Evolutionary conservation across 176 grass and related monocot genomes (phyloP), one percentile per base, ranked within the genome.

Genomic region (Metroxylon sagu): DNA sequence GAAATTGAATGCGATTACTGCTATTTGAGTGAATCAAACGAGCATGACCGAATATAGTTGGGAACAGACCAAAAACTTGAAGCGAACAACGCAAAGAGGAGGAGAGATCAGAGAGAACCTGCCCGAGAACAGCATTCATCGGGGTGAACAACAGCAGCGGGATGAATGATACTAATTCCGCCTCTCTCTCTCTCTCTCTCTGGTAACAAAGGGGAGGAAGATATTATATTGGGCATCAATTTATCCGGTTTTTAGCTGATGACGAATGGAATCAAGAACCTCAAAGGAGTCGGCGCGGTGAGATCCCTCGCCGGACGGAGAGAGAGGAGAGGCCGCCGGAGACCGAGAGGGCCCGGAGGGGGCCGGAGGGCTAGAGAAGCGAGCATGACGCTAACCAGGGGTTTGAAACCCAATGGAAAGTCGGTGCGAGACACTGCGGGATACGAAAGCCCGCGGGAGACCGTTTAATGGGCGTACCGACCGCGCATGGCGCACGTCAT

Each of bases 101-200:
- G 29, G 2, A 1, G 26, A 25, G 27, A 59, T 61, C 62, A 14
- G 21, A 17, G 65, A 39, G 74, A 59, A 91, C 92, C 87, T 88
- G 75, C 10, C 92, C 92, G 62, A 91, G 60, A 25, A 73, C 31
- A 43, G 87, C 92, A 43, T 23, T 23, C 21, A 23, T 80, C 78
- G 4, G 84, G 87, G 66, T 96, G 83, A 35, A 96, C 62, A 50
- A 96, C 35, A 27, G 92, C 80, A 3, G 77, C 18, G 0, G 74
- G 74, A n/a, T 76, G 67, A 8, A 76, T 14, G 15, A 43, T 57
- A 23, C 60, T 10, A 19, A 54, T 1, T 21, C 28, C 18, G n/a
- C 17, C 27, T 54, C 50, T 49, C 21, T 54, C 48, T 66, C 66
- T 23, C 21, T 23, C 21, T 23, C 21, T 23, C 21, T 23, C 21